Evolutionary conservation across 208 protist species (phyloP), one percentile per base, ranked within the genome.

Genomic region (Phytomonas sp.): DNA sequence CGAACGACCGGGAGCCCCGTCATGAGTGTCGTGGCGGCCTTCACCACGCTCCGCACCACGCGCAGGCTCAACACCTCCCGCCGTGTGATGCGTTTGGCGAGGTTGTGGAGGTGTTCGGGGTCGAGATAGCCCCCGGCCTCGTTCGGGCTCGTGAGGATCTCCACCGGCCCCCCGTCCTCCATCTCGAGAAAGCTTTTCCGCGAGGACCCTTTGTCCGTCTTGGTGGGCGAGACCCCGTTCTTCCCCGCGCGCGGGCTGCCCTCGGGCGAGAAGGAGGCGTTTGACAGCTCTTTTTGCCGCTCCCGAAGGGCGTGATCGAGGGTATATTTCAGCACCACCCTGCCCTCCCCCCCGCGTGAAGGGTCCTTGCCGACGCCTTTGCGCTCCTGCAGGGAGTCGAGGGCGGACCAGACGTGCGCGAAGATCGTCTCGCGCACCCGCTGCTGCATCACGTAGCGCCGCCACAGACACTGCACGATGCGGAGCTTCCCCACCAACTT

Each of bases 1-100:
- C 84, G 77, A 49, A 93, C 83, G 19, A 94, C 68, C 29, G 66
- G 70, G 29, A 67, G 74, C 66, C 71, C 45, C 30, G 42, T 52
- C 31, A 94, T 76, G 66, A 92, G 71, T n/a, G 49, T 59, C 30
- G 78, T 83, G 60, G 89, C 86, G n/a, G 74, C 75, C 0, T 71
- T 70, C 36, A 91, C 73, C 26, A 94, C 75, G 32, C 66, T 69
- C 60, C 76, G 37, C 42, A 85, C 84, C 3, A 78, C 74, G 26
- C 60, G 72, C 34, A 83, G 63, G 12, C 70, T 75, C n/a, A 92
- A 74, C 49, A 82, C 67, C 36, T 73, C 74, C 31, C 83, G 81
- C 5, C 63, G 67, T 31, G 67, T 71, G 62, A 64, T 77, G 60
- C 70, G 72, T 4, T 74, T 76, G 16, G 65, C 75, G 23, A 94